Evolutionary conservation across 225 moss, liverwort and hornwort species (phyloP).

Genomic region (Asterella californica): DNA sequence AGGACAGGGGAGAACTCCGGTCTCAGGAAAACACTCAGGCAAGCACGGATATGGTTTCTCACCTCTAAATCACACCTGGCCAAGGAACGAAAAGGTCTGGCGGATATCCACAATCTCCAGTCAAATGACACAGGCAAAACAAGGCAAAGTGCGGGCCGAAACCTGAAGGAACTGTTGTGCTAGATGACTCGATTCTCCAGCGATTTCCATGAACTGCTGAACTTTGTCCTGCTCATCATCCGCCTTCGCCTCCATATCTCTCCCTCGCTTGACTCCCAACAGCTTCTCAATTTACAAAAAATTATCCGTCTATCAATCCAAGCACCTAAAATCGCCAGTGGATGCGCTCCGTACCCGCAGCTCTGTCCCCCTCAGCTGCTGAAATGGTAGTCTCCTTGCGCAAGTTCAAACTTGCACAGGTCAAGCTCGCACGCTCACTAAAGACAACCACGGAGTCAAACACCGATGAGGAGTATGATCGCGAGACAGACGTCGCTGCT

Average conservation of each 20-base stretch:
- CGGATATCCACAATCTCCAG: background rate
- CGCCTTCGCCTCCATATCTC: slow-evolving; percentile 21
- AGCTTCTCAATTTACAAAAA: background rate
- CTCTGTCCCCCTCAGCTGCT: slow-evolving; percentile 1
- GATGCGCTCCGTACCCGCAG: background rate
- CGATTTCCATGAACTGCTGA: slow-evolving; percentile 80
- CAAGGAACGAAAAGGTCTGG: background rate
- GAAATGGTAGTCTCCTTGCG: background rate
- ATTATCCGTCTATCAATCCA: background rate
- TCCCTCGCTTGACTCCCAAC: background rate
- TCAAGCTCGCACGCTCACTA: background rate
- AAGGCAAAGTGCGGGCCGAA: background rate
- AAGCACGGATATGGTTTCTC: background rate
- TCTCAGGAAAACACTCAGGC: background rate
- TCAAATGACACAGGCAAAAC: background rate
- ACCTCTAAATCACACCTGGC: background rate
- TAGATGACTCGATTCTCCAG: slow-evolving; percentile 64
- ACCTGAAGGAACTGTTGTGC: slow-evolving; percentile 88
- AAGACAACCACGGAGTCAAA: background rate
- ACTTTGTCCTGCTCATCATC: slow-evolving; percentile 76
- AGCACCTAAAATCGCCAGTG: background rate
- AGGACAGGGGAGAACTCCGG: background rate
- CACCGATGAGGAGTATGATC: background rate
- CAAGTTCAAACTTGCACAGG: background rate
- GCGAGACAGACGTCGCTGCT: background rate